Percentiles rank a stretch among this genome's conserved stretches.
Conservation (phyloP, 768 basidiomycete genomes). For the Symmetrospora coprosmae region DNA sequence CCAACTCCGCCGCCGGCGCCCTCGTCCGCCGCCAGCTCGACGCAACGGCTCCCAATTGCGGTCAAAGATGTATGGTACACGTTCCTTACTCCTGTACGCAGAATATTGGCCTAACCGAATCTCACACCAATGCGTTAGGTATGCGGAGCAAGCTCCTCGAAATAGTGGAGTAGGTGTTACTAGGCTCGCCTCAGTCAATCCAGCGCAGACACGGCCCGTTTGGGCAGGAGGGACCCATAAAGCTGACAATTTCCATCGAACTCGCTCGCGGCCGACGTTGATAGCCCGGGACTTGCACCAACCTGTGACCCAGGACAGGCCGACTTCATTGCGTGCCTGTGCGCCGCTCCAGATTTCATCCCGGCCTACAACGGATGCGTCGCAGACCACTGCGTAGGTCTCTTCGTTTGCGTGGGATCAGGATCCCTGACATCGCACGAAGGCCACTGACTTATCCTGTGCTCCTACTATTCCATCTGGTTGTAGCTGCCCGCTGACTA, state of each 20-base stretch:
- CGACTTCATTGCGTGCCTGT: constrained; percentile 13
- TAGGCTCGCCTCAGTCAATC: neutral
- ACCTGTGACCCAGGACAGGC: constrained; percentile 8
- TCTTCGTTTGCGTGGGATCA: no score
- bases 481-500: no score
- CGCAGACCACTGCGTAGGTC: constrained; percentile 11
- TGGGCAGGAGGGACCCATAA: neutral
- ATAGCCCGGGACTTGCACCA: constrained; percentile 10
- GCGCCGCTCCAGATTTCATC: neutral
- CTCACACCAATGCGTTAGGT: no score
- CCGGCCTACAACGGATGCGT: constrained; percentile 12
- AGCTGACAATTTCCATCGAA: neutral
- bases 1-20: no score
- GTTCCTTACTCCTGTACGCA: no score
- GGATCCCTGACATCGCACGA: neutral
- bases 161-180: constrained; percentile 5
- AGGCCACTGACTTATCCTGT: neutral
- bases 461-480: no score
- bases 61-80: neutral
- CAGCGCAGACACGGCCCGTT: neutral
- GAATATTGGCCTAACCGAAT: no score
- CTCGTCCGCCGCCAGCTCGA: no score
- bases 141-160: constrained; percentile 11
- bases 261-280: no score
- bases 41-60: constrained; percentile 9